Conservation (phyloP, 805 yeast genomes). For the Candida andamanensis region DNA sequence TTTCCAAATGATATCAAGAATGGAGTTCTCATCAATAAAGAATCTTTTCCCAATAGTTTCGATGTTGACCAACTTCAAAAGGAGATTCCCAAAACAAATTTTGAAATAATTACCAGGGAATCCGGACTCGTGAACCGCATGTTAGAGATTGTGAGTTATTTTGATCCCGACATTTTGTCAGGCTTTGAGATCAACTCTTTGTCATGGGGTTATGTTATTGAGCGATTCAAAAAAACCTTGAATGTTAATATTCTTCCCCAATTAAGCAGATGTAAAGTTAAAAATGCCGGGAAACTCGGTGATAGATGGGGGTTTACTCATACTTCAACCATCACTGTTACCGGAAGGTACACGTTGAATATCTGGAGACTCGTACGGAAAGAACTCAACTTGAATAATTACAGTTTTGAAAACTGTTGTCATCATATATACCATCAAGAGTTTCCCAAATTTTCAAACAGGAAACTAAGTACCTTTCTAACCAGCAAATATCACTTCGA, state of each 20-base stretch:
- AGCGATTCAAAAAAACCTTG: constrained; percentile 45
- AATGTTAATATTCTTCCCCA: constrained; percentile 52
- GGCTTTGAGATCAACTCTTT: constrained; percentile 78
- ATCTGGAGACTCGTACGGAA: constrained; percentile 73
- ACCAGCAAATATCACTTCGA: constrained; percentile 6
- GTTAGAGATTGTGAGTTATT: constrained; percentile 47
- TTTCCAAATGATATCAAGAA: constrained; percentile 6
- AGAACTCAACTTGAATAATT: constrained; percentile 60
- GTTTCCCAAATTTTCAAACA: constrained; percentile 56
- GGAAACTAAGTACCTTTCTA: constrained; percentile 40
- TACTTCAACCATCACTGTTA: constrained; percentile 60
- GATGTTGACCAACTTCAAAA: neutral
- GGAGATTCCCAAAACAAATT: neutral
- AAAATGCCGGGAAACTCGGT: constrained; percentile 48
- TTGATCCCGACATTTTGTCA: constrained; percentile 84
- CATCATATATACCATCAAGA: constrained; percentile 62
- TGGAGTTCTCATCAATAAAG: constrained; percentile 15
- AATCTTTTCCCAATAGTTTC: neutral
- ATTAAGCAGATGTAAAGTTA: constrained; percentile 53
- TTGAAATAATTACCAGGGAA: constrained; percentile 34
- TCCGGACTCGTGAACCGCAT: constrained; percentile 52
- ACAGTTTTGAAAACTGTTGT: constrained; percentile 72
- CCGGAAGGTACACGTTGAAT: constrained; percentile 82
- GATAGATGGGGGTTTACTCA: constrained; percentile 82
- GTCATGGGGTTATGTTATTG: constrained; percentile 89